These are phyloP conservation scores for Trichoderma afroharzianum DNA, from an alignment of 2,329 filamentous ascomycete genomes.

Conservation along the genomic window DNA sequence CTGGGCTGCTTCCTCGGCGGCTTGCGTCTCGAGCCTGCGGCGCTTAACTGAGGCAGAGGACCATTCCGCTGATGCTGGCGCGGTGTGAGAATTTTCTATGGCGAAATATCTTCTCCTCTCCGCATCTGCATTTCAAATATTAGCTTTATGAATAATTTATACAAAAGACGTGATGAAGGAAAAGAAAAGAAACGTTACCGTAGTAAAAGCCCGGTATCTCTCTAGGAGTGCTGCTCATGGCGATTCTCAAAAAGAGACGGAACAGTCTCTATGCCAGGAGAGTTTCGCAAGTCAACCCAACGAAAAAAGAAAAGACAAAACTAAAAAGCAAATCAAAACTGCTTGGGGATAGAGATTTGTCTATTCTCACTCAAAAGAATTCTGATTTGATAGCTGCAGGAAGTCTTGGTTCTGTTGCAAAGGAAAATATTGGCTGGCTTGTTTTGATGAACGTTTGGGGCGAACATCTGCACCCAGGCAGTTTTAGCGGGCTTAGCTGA, in stretches of 20 bases:
- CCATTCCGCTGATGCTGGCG: conserved; percentile 49
- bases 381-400: neutral
- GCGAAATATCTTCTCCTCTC: conserved; percentile 66
- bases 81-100: conserved; percentile 55
- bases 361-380: neutral
- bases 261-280: no score
- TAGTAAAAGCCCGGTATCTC: conserved; percentile 55
- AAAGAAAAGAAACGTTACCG: conserved; percentile 33
- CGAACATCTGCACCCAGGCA: neutral
- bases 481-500: neutral
- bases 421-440: neutral
- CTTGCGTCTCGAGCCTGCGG: conserved; percentile 45
- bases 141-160: neutral
- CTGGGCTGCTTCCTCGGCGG: conserved; percentile 25
- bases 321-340: neutral
- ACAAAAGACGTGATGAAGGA: neutral
- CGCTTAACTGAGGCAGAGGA: conserved; percentile 57
- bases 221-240: conserved; percentile 26
- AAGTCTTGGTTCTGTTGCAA: neutral
- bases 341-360: neutral
- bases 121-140: conserved; percentile 37
- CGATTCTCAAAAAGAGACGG: neutral
- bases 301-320: neutral
- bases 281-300: neutral
- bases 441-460: neutral